Percentiles rank a stretch among this genome's conserved stretches.
Conservation (phyloP, 2,329 filamentous ascomycete species). For the Ophiostoma triangulosporum region DNA sequence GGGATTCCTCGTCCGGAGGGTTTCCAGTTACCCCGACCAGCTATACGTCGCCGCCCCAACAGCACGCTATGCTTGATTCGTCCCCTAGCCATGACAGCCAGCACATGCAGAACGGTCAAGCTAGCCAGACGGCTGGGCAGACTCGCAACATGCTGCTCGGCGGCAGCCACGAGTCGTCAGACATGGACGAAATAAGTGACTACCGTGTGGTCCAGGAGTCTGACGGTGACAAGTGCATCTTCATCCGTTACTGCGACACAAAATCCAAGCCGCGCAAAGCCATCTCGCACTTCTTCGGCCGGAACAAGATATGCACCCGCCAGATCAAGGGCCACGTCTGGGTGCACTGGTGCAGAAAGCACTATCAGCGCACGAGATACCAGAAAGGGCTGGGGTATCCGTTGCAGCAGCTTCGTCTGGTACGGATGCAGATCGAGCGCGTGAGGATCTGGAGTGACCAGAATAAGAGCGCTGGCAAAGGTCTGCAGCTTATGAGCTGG, state of each 20-base stretch:
- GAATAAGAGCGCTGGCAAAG: constrained; percentile 25
- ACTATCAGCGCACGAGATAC: constrained; percentile 66
- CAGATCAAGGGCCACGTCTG: constrained; percentile 56
- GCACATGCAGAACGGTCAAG: background rate
- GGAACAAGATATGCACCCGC: constrained; percentile 67
- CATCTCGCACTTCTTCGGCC: constrained; percentile 69
- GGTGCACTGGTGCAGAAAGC: constrained; percentile 68
- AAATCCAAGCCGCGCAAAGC: constrained; percentile 55
- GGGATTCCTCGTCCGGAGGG: background rate
- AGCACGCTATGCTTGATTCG: too few relatives aligned
- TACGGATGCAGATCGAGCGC: constrained; percentile 46
- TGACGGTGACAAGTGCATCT: constrained; percentile 31
- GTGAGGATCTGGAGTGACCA: constrained; percentile 49
- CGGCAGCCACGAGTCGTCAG: too few relatives aligned
- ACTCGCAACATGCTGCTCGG: too few relatives aligned
- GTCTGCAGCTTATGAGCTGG: constrained; percentile 43
- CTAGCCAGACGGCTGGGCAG: too few relatives aligned
- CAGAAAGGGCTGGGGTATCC: constrained; percentile 49
- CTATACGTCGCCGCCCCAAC: background rate
- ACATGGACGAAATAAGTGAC: background rate
- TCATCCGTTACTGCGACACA: constrained; percentile 43
- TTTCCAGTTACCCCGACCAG: background rate
- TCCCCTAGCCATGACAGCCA: background rate
- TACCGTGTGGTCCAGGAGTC: background rate
- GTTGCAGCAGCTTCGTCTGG: constrained; percentile 47